phyloP scores from a whole-genome alignment of 1,284 basidiomycete genomes.

The Butyriboletus appendiculatus region DNA sequence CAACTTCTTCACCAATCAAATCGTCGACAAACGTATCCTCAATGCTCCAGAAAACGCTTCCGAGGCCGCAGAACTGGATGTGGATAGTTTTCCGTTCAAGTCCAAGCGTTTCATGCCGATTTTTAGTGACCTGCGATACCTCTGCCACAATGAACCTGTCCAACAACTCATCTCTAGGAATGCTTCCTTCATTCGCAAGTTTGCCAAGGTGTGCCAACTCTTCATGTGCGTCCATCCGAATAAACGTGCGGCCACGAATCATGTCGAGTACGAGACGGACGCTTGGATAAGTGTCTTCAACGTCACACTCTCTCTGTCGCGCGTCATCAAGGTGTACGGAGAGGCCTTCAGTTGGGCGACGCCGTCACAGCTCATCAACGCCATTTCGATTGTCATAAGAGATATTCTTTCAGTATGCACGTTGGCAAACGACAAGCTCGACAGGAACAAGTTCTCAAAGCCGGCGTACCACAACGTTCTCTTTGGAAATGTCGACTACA shows the following conservation, averaged over 20 bases:
- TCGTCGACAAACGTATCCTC: constrained; percentile 63
- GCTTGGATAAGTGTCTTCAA: constrained; percentile 95
- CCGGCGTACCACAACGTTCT: constrained; percentile 63
- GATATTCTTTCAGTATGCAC: constrained; percentile 77
- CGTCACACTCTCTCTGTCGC: constrained; percentile 84
- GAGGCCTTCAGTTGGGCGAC: constrained; percentile 69
- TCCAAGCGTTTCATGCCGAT: constrained; percentile 93
- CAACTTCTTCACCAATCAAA: constrained; percentile 88
- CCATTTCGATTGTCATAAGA: constrained; percentile 70
- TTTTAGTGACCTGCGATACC: constrained; percentile 82
- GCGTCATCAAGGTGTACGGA: constrained; percentile 87
- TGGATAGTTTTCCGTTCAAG: constrained; percentile 85
- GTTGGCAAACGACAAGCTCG: constrained; percentile 61
- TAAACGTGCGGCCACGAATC: constrained; percentile 76
- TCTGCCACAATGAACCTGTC: constrained; percentile 75
- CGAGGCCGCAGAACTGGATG: constrained; percentile 53
- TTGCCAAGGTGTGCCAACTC: constrained; percentile 69
- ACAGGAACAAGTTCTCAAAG: constrained; percentile 61
- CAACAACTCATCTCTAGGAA: constrained; percentile 74
- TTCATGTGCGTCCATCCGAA: constrained; percentile 94
- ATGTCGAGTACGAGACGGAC: constrained; percentile 94
- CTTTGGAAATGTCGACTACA: constrained; percentile 63
- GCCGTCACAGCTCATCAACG: constrained; percentile 61
- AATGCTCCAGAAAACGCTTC: constrained; percentile 39
- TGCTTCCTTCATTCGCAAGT: constrained; percentile 52